Base-by-base conservation (phyloP, 805 yeast genomes). In the Saccharomycopsis microspora region DNA sequence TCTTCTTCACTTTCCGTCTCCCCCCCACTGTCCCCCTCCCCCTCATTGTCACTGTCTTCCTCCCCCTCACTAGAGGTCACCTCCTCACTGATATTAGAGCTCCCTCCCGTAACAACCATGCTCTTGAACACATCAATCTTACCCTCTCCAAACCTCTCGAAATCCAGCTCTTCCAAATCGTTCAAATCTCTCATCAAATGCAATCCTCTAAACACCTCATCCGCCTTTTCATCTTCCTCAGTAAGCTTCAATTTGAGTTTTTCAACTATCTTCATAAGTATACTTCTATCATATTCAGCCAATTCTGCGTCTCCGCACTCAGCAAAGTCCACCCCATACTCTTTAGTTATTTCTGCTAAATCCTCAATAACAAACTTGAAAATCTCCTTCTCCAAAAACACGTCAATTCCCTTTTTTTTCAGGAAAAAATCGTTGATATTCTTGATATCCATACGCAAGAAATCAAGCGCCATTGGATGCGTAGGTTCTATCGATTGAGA, bases 401-500 rank as follows among this genome's bases (percentile, higher is more conserved):
- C 82, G 45, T 76, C 74, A 39, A 89, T 85, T 36, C 81, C 80
- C 61, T 82, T 79, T 57, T 74, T 75, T 52, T 80, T 72, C 50
- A 72, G 71, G 58, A 93, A 93, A 62, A 82, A 93, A 57, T 85
- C 93, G 59, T 90, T 93, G 29, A 90, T 85, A 60, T 93, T 93
- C 63, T 90, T 93, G 60, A 93, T 89, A 65, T 93, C 99, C 98
- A 93, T 93, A 60, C 99, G 72, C 51, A 93, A 66, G 61, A 93
- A 93, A 62, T 93, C 97, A 55, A 93, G 70, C 40, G 95, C 84
- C 87, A 87, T 87, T 7, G 96, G 97, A 64, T 93, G 99, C 57
- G 88, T 96, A 6, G 96, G 97, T 63, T 93, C 97, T 29, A 93
- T 97, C 37, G 94, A 81, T 63, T 93, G 99, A 1, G 97, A 89